Evolutionary conservation across 2,329 filamentous ascomycete species (phyloP), one percentile per base, ranked within the genome.

Genomic region (Chaetothyriales sp.): DNA sequence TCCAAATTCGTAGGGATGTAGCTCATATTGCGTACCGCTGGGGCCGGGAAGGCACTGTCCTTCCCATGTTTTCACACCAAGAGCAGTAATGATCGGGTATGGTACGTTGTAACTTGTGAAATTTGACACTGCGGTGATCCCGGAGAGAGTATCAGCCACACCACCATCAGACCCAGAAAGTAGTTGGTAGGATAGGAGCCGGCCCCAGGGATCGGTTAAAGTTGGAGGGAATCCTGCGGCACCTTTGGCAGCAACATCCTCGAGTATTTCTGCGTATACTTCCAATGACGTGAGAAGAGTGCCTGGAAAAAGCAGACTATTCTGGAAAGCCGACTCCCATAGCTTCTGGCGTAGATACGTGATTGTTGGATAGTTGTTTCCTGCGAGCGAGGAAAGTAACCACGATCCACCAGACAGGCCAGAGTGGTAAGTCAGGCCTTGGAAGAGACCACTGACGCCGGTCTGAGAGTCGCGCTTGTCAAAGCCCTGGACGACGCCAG

Each of bases 1-100:
- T 54, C 81, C 81, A 55, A 83, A 77, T 62, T 84, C 81, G 65
- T 73, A 83, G 1, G 81, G 79, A 53, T 71, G 74, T 64, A 84
- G 78, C 59, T 84, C 81, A 59, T 76, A 84, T 20, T 79, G 72
- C 46, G 79, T 79, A 12, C 76, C 74, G 64, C 81, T 81, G 18
- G 54, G 28, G 1, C 52, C 56, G 2, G 65, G 67, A 1, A 48
- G 22, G 56, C 71, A 73, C 52, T 68, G 60, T 20, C 65, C 66
- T 5, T 62, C 53, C 45, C 55, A 62, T 32, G 60, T 64, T 46
- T 66, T 65, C 22, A 66, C 62, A 32, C 54, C 66, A 7, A 68
- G 56, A 3, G 68, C 60, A 1, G 69, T 71, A 42, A 73, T 69
- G 51, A 74, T 68, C 4, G 71, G 71, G 49, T 66, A 72, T 0